Evolutionary conservation across 257 asterid species (phyloP).

Genomic region (Solanum habrochaites): DNA sequence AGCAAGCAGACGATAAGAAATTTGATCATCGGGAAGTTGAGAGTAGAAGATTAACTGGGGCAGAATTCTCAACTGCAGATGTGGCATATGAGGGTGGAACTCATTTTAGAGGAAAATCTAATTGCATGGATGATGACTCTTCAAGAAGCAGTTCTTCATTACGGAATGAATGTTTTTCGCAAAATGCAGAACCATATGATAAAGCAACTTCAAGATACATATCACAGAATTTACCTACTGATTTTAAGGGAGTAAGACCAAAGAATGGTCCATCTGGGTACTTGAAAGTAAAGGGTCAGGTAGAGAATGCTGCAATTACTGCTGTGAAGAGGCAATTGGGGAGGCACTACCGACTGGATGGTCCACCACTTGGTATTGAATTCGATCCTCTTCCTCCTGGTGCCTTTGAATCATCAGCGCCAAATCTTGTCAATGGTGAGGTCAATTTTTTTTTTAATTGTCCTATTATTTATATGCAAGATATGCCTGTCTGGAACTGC

Average conservation of each 20-base stretch:
- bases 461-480: not conserved
- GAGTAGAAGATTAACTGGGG: constrained; percentile 45
- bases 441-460: not conserved
- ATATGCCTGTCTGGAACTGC: not conserved
- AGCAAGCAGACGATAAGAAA: constrained; percentile 45
- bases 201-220: constrained; percentile 34
- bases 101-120: constrained; percentile 27
- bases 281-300: constrained; percentile 75
- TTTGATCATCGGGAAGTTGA: constrained; percentile 66
- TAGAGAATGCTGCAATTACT: constrained; percentile 68
- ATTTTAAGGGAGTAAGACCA: constrained; percentile 31
- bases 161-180: constrained; percentile 26
- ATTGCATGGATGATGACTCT: constrained; percentile 38
- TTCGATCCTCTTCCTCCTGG: constrained; percentile 82
- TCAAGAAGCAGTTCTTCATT: constrained; percentile 71
- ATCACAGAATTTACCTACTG: constrained; percentile 26
- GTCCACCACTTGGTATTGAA: constrained; percentile 85
- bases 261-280: constrained; percentile 89
- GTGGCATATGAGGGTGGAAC: constrained; percentile 36
- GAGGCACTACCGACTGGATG: constrained; percentile 56
- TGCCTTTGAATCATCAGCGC: constrained; percentile 50
- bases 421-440: constrained; percentile 39
- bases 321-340: constrained; percentile 92
- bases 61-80: constrained; percentile 45
- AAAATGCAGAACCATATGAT: constrained; percentile 27